phyloP scores from a whole-genome alignment of 2,329 filamentous ascomycete genomes.

The Coniochaeta prunicola region DNA sequence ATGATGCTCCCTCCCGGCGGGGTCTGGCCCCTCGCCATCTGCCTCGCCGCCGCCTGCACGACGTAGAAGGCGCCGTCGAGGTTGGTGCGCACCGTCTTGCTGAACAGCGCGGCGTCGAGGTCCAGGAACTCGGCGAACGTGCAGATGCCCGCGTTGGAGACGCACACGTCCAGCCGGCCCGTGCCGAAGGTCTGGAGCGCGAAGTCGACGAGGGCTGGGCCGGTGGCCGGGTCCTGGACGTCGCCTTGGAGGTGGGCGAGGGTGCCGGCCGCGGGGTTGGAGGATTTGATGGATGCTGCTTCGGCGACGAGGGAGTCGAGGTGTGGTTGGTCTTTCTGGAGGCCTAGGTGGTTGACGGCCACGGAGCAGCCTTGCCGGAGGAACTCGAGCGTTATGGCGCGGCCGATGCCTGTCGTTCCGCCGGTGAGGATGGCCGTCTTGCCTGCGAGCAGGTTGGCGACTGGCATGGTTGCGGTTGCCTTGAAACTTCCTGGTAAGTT shows the following conservation, averaged over 20 bases:
- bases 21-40: constrained; percentile 61
- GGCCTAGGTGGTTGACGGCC: constrained; percentile 71
- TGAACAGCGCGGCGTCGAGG: constrained; percentile 62
- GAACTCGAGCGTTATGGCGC: constrained; percentile 76
- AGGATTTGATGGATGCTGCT: constrained; percentile 36
- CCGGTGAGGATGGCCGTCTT: constrained; percentile 85
- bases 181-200: constrained; percentile 54
- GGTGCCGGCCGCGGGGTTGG: constrained; percentile 37
- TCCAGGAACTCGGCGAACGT: constrained; percentile 81
- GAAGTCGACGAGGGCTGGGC: constrained; percentile 56
- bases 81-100: constrained; percentile 69
- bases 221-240: constrained; percentile 67
- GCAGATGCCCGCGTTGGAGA: constrained; percentile 85
- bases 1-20: constrained; percentile 74
- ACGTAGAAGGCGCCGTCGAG: constrained; percentile 84
- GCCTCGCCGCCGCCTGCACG: constrained; percentile 74
- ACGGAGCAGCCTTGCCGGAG: constrained; percentile 71
- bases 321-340: constrained; percentile 41
- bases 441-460: constrained; percentile 52
- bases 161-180: constrained; percentile 64
- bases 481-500: background rate
- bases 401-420: constrained; percentile 78
- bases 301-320: constrained; percentile 46
- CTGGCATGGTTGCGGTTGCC: constrained; percentile 26
- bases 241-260: constrained; percentile 70